phyloP scores from a whole-genome alignment of 192 early-diverging fungal genomes.

The Backusella liffmaniae region DNA sequence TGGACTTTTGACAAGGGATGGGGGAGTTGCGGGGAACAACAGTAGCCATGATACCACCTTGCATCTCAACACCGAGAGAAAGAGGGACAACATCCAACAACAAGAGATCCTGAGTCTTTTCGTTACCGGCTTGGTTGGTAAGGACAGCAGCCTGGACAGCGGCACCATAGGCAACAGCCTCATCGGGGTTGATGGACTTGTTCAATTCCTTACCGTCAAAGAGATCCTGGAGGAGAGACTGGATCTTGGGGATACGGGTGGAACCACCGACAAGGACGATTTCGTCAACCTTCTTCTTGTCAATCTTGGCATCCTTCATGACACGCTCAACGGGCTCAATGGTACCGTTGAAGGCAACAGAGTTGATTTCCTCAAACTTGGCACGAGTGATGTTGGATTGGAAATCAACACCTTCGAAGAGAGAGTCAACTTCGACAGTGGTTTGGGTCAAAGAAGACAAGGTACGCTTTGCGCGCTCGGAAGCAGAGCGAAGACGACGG shows the following conservation, averaged over 20 bases:
- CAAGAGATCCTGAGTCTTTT: conserved; percentile 68
- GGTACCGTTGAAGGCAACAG: conserved; percentile 61
- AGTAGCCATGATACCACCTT: conserved; percentile 81
- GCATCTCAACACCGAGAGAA: conserved; percentile 82
- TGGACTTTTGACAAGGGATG: conserved; percentile 56
- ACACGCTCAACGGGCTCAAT: conserved; percentile 72
- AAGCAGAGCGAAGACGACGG: conserved; percentile 74
- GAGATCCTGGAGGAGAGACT: conserved; percentile 88
- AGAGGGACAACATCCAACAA: conserved; percentile 84
- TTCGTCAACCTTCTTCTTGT: conserved; percentile 78
- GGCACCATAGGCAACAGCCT: conserved; percentile 98
- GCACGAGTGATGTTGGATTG: conserved; percentile 74
- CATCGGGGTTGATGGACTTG: conserved; percentile 98
- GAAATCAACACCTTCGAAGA: conserved; percentile 76
- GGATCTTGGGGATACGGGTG: conserved; percentile 98
- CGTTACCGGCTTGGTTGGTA: conserved; percentile 56
- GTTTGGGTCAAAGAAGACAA: conserved; percentile 72
- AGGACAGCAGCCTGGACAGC: conserved; percentile 98
- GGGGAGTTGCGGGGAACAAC: conserved; percentile 84
- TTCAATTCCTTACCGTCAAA: conserved; percentile 99
- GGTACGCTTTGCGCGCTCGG: conserved; percentile 75
- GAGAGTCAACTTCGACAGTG: conserved; percentile 72
- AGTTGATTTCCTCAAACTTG: conserved; percentile 80
- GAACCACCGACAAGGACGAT: conserved; percentile 98
- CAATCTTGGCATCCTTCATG: conserved; percentile 72